Base-by-base conservation (phyloP, 1,284 basidiomycete species). In the Apiotrichum veenhuisii region DNA sequence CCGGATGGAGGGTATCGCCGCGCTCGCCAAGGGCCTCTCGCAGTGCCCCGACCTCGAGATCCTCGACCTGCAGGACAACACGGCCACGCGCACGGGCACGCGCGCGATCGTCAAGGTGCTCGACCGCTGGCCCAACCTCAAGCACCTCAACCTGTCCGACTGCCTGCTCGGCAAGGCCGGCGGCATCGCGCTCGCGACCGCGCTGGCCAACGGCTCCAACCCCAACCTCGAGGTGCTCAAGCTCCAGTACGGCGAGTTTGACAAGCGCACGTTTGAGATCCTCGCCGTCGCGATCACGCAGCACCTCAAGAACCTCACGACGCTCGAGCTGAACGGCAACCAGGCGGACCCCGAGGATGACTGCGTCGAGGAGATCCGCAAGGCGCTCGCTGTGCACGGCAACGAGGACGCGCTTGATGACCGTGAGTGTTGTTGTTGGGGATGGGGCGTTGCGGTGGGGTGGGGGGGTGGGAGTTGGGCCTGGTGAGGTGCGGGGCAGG, bases 11-110 rank as follows among this genome's bases (percentile, higher is more conserved):
- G 95, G 96, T 9, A 89, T 97, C 69, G 83, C 83, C n/a, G 83
- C 85, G 17, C 83, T 98, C 44, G 89, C 88, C 23, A 72, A 78
- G 33, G 95, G 93, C 2, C 78, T 98, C 43, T 75, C 85, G 17
- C 80, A 85, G 54, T 90, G 88, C 73, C 77, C 81, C 1, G 78
- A 80, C 47, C 80, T 98, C 55, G 82, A 87, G 71, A 79, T 87
- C 59, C 83, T 98, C 67, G 94, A 98, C 80, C 78, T 98, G 52
- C 92, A 97, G 77, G 95, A 98, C 77, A 98, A 98, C 79, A 94
- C 93, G 0, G 91, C 93, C 65, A 91, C 89, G 25, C 74, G 79
- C 43, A 83, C 84, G 45, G 92, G 87, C 25, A 83, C 85, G 25
- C 75, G 84, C 53, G 87, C 88, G 11, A 87, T 96, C 80, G 85